Evolutionary conservation across 208 protist species (phyloP).

Genomic region (Tetramitus jugosus): DNA sequence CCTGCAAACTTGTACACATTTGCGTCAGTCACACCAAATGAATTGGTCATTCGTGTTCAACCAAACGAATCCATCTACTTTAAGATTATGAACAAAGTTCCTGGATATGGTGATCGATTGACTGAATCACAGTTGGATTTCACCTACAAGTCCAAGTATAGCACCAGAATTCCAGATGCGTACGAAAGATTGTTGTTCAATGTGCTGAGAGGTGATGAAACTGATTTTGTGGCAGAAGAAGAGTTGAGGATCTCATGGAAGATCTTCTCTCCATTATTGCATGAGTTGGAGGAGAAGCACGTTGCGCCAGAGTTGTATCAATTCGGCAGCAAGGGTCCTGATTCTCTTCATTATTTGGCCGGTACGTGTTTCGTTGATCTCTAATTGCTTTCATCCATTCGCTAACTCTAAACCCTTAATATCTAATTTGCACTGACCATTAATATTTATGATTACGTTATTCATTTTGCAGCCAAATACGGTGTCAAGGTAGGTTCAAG

Average conservation of each 20-base stretch:
- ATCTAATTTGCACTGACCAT: not conserved
- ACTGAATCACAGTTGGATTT: constrained; percentile 63
- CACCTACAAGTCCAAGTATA: constrained; percentile 65
- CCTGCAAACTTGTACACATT: constrained; percentile 4
- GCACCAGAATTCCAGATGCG: constrained; percentile 66
- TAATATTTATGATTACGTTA: not conserved
- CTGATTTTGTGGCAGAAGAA: constrained; percentile 78
- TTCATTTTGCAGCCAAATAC: too few species aligned
- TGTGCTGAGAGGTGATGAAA: constrained; percentile 61
- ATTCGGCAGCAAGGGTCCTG: constrained; percentile 66
- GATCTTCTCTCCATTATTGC: constrained; percentile 75
- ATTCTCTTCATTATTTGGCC: constrained; percentile 49
- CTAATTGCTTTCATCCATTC: not conserved
- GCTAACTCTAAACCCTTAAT: not conserved
- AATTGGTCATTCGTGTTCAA: constrained; percentile 79
- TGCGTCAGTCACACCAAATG: constrained; percentile 41
- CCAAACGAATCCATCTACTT: constrained; percentile 80
- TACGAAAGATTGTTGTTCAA: constrained; percentile 79
- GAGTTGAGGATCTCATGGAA: constrained; percentile 76
- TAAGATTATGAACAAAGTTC: constrained; percentile 73
- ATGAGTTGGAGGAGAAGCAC: constrained; percentile 64
- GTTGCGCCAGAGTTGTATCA: constrained; percentile 55
- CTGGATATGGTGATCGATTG: constrained; percentile 43
- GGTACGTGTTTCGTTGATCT: not conserved
- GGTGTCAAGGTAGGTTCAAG: too few species aligned